phyloP scores from a whole-genome alignment of 2,329 filamentous ascomycete species.

The Botryotinia calthae region DNA sequence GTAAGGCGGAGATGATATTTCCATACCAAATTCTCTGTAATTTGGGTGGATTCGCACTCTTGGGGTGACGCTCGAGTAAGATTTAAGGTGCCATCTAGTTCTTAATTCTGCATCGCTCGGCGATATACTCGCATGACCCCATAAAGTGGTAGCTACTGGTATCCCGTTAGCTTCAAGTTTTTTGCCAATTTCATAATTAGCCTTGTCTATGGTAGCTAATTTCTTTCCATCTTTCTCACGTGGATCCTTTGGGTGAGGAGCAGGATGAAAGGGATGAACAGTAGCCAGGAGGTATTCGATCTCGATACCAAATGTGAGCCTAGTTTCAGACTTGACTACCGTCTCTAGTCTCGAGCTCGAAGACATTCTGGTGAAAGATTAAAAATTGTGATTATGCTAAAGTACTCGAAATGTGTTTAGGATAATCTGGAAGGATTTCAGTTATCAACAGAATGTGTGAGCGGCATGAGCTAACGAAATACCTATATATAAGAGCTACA shows the following conservation, averaged over 20 bases:
- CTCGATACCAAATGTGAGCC: constrained; percentile 18
- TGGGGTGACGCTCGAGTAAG: background rate
- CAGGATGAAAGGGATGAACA: background rate
- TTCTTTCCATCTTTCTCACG: background rate
- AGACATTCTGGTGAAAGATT: background rate
- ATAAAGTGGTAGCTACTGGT: background rate
- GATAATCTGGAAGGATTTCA: background rate
- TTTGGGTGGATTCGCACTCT: background rate
- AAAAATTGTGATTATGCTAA: background rate
- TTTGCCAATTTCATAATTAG: background rate
- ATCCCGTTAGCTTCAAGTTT: background rate
- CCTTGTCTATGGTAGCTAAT: background rate
- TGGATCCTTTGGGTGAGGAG: background rate
- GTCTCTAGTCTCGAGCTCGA: background rate
- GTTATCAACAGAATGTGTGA: background rate
- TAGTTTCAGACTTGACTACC: background rate
- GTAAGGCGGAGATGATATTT: constrained; percentile 10
- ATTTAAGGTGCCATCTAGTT: background rate
- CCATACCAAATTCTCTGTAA: constrained; percentile 5
- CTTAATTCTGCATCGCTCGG: background rate
- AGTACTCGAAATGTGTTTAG: background rate
- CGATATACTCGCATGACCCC: background rate
- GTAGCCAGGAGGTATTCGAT: constrained; percentile 13
- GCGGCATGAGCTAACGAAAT: background rate
- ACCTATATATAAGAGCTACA: background rate